phyloP scores from a whole-genome alignment of 1,284 basidiomycete genomes.

The Rhodotorula glutinis region DNA sequence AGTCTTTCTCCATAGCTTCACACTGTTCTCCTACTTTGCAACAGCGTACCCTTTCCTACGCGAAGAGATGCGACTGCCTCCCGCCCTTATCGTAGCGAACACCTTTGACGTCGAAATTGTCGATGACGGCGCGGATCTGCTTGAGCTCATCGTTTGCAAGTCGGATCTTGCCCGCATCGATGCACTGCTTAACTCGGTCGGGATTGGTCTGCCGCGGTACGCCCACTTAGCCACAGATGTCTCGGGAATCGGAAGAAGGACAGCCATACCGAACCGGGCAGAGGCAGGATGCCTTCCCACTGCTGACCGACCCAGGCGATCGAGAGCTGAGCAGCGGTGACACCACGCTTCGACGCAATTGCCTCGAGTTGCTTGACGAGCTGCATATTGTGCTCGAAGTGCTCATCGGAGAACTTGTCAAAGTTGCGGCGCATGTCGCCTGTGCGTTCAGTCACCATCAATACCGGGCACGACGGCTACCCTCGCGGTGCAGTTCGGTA shows the following conservation, averaged over 20 bases:
- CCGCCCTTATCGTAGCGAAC: slow-evolving; percentile 37
- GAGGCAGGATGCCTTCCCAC: slow-evolving; percentile 49
- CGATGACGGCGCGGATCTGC: slow-evolving; percentile 37
- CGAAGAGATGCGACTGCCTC: slow-evolving; percentile 7
- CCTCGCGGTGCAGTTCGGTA: no score
- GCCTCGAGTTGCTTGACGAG: slow-evolving; percentile 54
- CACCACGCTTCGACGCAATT: slow-evolving; percentile 54
- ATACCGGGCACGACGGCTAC: neutral
- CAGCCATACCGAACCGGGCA: slow-evolving; percentile 47
- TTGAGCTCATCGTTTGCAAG: slow-evolving; percentile 41
- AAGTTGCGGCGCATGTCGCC: slow-evolving; percentile 44
- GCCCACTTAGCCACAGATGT: no score
- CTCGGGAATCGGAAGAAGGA: no score
- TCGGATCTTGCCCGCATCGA: slow-evolving; percentile 41
- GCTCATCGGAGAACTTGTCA: slow-evolving; percentile 52
- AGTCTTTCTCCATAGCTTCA: neutral
- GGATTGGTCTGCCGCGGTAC: slow-evolving; percentile 40
- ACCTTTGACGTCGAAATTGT: slow-evolving; percentile 32
- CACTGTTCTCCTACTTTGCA: neutral
- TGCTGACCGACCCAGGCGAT: slow-evolving; percentile 63
- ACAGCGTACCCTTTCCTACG: neutral
- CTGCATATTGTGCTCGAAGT: slow-evolving; percentile 60
- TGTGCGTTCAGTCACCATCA: neutral
- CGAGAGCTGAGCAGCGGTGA: slow-evolving; percentile 58
- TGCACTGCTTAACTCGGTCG: slow-evolving; percentile 45